Conservation (phyloP, 2,329 filamentous ascomycete species). For the Scytalidium sp. region DNA sequence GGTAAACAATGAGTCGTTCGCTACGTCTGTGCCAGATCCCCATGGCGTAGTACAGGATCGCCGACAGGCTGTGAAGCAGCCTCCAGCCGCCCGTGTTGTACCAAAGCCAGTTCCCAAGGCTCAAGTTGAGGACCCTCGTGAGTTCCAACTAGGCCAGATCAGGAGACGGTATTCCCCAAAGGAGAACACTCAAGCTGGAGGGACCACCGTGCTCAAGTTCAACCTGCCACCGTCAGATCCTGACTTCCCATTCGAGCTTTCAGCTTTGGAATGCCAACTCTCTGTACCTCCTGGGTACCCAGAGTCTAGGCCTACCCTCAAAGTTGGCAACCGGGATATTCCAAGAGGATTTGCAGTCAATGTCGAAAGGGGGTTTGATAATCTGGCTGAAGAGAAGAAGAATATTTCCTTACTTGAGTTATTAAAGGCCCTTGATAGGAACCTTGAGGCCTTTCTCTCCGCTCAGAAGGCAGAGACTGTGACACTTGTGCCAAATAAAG, state of each 20-base stretch:
- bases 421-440: constrained; percentile 68
- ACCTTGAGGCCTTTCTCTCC: constrained; percentile 67
- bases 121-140: constrained; percentile 65
- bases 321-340: constrained; percentile 67
- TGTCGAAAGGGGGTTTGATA: constrained; percentile 71
- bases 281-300: constrained; percentile 65
- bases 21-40: constrained; percentile 9
- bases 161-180: constrained; percentile 59
- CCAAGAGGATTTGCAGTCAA: constrained; percentile 72
- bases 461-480: constrained; percentile 70
- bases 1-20: constrained; percentile 6
- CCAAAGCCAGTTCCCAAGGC: constrained; percentile 63
- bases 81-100: constrained; percentile 46
- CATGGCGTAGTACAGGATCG: constrained; percentile 23
- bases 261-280: constrained; percentile 64
- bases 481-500: constrained; percentile 46
- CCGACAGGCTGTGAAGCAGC: constrained; percentile 28
- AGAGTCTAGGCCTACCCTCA: constrained; percentile 51
- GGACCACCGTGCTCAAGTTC: constrained; percentile 55
- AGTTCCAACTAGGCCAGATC: constrained; percentile 73
- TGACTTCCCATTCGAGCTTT: constrained; percentile 78
- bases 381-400: constrained; percentile 53
- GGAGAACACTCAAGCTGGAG: constrained; percentile 30
- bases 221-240: constrained; percentile 72
- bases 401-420: constrained; percentile 61